Evolutionary conservation across 1,139 yeast species (phyloP).

Genomic region (Yamadazyma sp.): DNA sequence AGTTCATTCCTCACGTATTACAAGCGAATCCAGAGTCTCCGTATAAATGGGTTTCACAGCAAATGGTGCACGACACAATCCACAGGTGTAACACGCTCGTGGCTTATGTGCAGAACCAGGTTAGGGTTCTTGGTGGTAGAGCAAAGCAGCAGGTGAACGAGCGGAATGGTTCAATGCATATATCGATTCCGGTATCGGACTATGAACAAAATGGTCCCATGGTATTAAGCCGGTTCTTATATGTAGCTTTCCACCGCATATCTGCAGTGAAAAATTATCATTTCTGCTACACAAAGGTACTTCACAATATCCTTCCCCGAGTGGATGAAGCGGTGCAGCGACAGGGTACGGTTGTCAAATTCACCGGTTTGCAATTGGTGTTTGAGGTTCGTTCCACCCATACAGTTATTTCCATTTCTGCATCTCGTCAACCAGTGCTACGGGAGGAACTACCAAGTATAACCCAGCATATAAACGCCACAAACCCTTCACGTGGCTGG

Average conservation of each 20-base stretch:
- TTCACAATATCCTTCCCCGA: conserved; percentile 30
- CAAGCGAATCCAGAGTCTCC: conserved; percentile 13
- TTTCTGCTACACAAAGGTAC: conserved; percentile 47
- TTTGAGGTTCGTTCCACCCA: conserved; percentile 17
- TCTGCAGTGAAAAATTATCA: conserved; percentile 45
- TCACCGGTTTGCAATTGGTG: conserved; percentile 23
- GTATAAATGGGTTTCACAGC: conserved; percentile 14
- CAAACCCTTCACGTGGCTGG: conserved; percentile 23
- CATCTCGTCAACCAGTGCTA: conserved; percentile 26
- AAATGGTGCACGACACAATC: conserved; percentile 17
- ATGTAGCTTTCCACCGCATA: conserved; percentile 27
- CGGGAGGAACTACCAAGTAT: conserved; percentile 16
- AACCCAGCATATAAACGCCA: conserved; percentile 1
- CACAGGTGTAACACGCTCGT: conserved; percentile 16
- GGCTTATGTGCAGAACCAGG: conserved; percentile 15
- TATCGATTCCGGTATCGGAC: conserved; percentile 1
- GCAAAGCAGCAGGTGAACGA: conserved; percentile 5
- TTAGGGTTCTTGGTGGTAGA: conserved; percentile 1
- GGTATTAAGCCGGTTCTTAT: conserved; percentile 36
- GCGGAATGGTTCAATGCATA: conserved; percentile 8
- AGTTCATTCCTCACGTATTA: conserved; percentile 23
- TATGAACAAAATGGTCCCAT: conserved; percentile 15
- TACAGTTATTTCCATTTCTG: conserved; percentile 10
- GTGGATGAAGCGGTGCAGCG: conserved; percentile 12
- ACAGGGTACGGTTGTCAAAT: conserved; percentile 6